Conservation (phyloP, 768 basidiomycete genomes). For the Melanogaster broomeanus region DNA sequence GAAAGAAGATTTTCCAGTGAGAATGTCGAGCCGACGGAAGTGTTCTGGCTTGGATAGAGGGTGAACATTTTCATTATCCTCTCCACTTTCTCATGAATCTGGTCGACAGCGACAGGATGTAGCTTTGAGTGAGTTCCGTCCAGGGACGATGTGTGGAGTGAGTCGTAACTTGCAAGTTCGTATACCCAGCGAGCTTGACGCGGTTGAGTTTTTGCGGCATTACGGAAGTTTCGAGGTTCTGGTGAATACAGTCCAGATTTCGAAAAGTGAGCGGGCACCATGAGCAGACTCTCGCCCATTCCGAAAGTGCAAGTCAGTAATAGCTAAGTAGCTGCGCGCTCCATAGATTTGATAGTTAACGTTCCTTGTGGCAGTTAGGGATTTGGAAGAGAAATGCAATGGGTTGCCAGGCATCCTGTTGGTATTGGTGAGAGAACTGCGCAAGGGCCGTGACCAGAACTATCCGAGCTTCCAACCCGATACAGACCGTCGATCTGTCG, state of each 20-base stretch:
- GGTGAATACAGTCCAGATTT: no score
- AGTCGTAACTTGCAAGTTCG: constrained; percentile 37
- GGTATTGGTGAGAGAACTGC: constrained; percentile 29
- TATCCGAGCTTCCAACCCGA: constrained; percentile 31
- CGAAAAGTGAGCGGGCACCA: neutral
- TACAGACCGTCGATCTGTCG: constrained; percentile 9
- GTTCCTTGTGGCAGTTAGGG: constrained; percentile 34
- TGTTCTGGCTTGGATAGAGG: constrained; percentile 12
- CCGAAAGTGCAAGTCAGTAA: constrained; percentile 39
- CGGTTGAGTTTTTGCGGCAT: no score
- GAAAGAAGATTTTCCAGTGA: no score
- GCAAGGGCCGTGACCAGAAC: constrained; percentile 34
- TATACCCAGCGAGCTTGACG: constrained; percentile 46
- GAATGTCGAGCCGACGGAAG: neutral
- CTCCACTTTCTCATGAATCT: constrained; percentile 15
- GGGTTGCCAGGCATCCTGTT: constrained; percentile 32
- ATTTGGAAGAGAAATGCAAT: constrained; percentile 40
- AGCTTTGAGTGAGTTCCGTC: constrained; percentile 15
- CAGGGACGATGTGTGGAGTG: constrained; percentile 33
- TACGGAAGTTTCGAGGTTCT: constrained; percentile 23
- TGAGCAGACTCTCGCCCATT: constrained; percentile 29
- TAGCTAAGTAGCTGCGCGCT: constrained; percentile 53
- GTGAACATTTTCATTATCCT: constrained; percentile 21
- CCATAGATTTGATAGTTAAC: no score
- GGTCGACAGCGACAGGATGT: constrained; percentile 29